Evolutionary conservation across 345 rosid genomes (phyloP), one percentile per base, ranked within the genome.

Genomic region (Linum trigynum): DNA sequence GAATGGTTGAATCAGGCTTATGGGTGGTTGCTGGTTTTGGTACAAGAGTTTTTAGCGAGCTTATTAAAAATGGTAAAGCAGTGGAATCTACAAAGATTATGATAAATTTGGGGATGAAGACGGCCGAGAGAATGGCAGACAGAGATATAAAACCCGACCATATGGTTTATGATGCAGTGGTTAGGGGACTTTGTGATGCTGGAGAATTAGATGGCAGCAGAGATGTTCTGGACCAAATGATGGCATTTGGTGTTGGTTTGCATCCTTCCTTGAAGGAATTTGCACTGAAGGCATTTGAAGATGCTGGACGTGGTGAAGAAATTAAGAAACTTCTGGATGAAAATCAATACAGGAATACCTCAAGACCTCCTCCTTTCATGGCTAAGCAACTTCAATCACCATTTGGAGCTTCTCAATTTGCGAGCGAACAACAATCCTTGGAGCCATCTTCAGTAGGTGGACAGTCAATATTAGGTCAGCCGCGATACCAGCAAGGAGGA

Each of bases 1-100:
- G 70, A 67, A 91, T 95, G 97, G 96, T 85, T 5, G 89, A 84
- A 60, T 73, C 84, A 63, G 86, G 88, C 45, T 69, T 95, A 65
- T 77, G 99, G 76, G 95, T 89, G 77, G 96, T 91, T 68, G 91
- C 84, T n/a, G 76, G 79, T 69, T 95, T 83, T n/a, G 99, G 90
- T 38, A 83, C 80, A 50, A 81, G 75, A 71, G 90, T 88, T 16
- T 89, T 95, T 71, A 60, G 69, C 43, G 87, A 80, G 77, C 78
- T 95, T 73, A 85, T 95, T 62, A 76, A 77, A 72, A 85, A 83
- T 71, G 90, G 96, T 15, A 88, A 85, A 85, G 80, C 71, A 61
- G 71, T 69, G 38, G 96, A 95, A 60, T 85, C 84, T 56, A 85
- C 83, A 0, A 72, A 69, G 65, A 81, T 89, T 75, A 75, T 95